phyloP scores from a whole-genome alignment of 345 rosid genomes.

The Syzygium aqueum region DNA sequence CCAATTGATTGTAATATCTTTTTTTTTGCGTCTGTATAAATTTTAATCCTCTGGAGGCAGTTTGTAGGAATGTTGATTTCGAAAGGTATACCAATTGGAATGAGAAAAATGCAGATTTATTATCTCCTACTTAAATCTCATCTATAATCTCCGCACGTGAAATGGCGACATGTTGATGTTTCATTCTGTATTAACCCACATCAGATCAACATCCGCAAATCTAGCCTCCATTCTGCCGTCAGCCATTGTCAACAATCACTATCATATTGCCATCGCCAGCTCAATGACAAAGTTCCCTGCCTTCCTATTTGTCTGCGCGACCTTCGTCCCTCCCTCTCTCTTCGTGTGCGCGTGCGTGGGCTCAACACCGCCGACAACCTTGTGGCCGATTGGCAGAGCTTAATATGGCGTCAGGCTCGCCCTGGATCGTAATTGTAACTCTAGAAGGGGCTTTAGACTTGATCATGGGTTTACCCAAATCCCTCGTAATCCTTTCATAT shows the following conservation, averaged over 20 bases:
- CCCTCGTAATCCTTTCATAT: no score
- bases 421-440: neutral
- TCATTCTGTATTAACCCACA: neutral
- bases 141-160: neutral
- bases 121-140: neutral
- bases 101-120: neutral
- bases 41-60: neutral
- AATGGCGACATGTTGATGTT: neutral
- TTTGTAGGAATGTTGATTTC: neutral
- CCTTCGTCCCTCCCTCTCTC: no score
- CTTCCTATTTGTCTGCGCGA: neutral
- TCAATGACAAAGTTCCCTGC: neutral
- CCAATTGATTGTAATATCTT: no score
- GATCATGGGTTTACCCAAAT: neutral
- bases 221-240: neutral
- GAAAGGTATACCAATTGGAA: neutral
- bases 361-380: neutral
- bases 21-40: no score
- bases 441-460: neutral
- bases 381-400: neutral
- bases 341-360: neutral
- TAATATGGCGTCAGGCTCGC: neutral
- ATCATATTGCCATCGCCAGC: no score
- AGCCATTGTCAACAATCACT: no score
- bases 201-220: neutral